phyloP scores from a whole-genome alignment of 345 rosid species.

The Rhodamnia argentea region DNA sequence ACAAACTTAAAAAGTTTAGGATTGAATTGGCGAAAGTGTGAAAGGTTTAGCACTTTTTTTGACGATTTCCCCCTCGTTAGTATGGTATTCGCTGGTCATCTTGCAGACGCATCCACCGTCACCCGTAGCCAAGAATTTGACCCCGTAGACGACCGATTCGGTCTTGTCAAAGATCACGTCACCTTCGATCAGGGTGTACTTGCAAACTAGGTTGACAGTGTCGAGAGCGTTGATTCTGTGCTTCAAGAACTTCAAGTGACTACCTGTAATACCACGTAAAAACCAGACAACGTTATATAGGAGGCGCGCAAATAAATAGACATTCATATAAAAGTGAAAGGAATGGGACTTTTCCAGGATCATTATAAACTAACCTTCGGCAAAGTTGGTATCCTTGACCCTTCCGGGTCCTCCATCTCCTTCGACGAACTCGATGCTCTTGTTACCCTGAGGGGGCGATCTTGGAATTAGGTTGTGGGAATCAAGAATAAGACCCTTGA shows the following conservation, averaged over 20 bases:
- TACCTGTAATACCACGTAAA: background rate
- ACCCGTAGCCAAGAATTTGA: conserved; percentile 6
- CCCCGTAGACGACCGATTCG: conserved; percentile 10
- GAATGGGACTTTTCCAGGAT: background rate
- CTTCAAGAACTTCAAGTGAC: conserved; percentile 4
- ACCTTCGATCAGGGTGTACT: conserved; percentile 22
- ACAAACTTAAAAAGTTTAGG: no score
- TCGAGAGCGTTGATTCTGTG: conserved; percentile 23
- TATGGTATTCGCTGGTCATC: conserved; percentile 10
- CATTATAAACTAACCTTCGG: conserved; percentile 1
- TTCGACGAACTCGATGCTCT: background rate
- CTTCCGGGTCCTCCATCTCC: conserved; percentile 7
- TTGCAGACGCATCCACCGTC: conserved; percentile 14
- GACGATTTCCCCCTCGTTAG: no score
- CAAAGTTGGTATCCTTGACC: background rate
- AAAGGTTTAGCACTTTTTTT: no score
- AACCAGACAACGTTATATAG: background rate
- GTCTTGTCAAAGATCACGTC: conserved; percentile 10
- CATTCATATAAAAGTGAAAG: background rate
- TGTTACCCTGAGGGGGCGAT: background rate
- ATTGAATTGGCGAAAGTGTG: no score
- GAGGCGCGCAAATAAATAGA: background rate
- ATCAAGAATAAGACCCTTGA: background rate
- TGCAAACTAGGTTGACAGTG: background rate
- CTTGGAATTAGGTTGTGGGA: background rate